Conservation (phyloP, 106 monocot species). For the Dendrobium huoshanense region DNA sequence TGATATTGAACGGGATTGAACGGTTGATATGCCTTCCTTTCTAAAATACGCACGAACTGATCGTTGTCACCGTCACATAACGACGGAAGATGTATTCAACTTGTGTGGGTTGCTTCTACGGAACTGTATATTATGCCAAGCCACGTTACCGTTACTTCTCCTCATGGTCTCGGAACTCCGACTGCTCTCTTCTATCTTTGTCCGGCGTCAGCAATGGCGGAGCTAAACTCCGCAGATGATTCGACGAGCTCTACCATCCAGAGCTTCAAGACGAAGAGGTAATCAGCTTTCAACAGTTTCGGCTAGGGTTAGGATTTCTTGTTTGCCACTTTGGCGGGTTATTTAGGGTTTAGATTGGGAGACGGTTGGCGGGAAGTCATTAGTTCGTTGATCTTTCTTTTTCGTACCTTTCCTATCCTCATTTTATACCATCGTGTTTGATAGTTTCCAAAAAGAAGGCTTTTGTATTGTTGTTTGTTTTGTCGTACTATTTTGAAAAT, state of each 20-base stretch:
- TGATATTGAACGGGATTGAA: no score
- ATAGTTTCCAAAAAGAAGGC: neutral
- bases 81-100: neutral
- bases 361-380: neutral
- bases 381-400: neutral
- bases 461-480: neutral
- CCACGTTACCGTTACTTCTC: neutral
- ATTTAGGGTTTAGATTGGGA: neutral
- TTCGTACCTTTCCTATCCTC: neutral
- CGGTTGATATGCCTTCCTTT: neutral
- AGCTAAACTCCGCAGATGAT: neutral
- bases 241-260: neutral
- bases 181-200: neutral
- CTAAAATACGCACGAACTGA: neutral
- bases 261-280: neutral
- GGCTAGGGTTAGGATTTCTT: neutral
- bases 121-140: no score
- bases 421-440: neutral
- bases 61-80: neutral
- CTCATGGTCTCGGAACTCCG: neutral
- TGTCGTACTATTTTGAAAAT: neutral
- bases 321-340: neutral
- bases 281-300: neutral
- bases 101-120: no score
- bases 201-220: neutral